Base-by-base conservation (phyloP, 805 yeast species). In the Candida pseudoglaebosa region DNA sequence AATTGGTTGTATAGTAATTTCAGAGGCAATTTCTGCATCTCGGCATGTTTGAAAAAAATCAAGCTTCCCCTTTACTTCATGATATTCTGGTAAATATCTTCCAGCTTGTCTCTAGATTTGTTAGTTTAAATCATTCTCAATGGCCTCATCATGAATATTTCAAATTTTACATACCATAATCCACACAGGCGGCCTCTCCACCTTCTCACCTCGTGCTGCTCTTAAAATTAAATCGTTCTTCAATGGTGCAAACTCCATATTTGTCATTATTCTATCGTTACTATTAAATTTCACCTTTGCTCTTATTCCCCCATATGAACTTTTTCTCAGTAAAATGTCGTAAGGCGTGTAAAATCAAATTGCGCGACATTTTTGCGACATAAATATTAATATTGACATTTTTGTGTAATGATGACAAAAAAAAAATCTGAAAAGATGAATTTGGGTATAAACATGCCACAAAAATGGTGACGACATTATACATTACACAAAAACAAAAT, bases 161-260 rank as follows among this genome's bases (percentile, higher is more conserved):
- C n/a, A n/a, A n/a, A n/a, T n/a, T n/a, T 12, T 14, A 56, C 76
- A 46, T 62, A 74, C 78, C 97, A 89, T 89, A 49, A 90, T 84
- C 97, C 97, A 93, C 44, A 93, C 80, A 14, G 99, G 99, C 2
- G 99, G 97, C 58, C 99, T 80, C 64, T 93, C 98, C 29, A 91
- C 97, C 43, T 67, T 67, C 57, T 91, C 95, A 42, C 85, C 97
- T 47, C 73, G 73, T 8, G 98, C 97, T 3, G 98, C 96, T 52
- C 99, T 73, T 47, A 93, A 69, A 26, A 93, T 84, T 54, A 91
- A 72, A 57, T 93, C 99, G 65, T 93, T 93, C 63, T 90, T 77
- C 59, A 90, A 69, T 12, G 81, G 78, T 13, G 96, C 81, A 59
- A 89, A 90, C 39, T 63, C 65, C 19, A 58, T n/a, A 40, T 68